Conservation (phyloP, 108 stramenopile genomes). For the Discostella pseudostelligera region DNA sequence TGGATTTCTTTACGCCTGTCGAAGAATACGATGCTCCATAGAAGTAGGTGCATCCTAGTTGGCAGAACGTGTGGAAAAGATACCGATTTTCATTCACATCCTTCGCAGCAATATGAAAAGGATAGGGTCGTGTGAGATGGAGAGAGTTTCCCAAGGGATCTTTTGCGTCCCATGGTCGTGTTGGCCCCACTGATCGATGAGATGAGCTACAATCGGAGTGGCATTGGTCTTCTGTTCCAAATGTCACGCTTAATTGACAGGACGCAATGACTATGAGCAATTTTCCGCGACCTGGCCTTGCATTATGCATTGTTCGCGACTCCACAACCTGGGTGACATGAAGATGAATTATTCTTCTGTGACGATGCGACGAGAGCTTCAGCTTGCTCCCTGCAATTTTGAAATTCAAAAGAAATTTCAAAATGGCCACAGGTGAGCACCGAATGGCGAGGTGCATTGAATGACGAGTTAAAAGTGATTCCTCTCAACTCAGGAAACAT, state of each 20-base stretch:
- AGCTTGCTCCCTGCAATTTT: no score
- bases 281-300: no score
- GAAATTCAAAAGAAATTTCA: no score
- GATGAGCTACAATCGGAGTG: constrained; percentile 21
- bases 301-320: no score
- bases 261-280: not conserved
- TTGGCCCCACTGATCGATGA: constrained; percentile 19
- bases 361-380: no score
- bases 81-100: constrained; percentile 15
- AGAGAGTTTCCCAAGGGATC: constrained; percentile 19
- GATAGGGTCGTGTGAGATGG: constrained; percentile 32
- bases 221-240: constrained; percentile 33
- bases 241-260: constrained; percentile 19
- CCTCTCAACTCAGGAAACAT: no score
- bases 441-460: no score
- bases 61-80: constrained; percentile 16
- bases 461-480: no score
- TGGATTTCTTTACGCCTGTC: not conserved
- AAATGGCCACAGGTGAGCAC: no score
- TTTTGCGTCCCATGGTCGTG: constrained; percentile 21
- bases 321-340: no score
- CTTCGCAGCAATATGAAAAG: constrained; percentile 17
- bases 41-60: constrained; percentile 32
- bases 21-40: constrained; percentile 12
- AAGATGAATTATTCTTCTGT: no score